Percentiles rank a stretch among this genome's conserved stretches.
phyloP scores from a whole-genome alignment of 2,329 filamentous ascomycete species.

The Pleurostoma richardsiae region DNA sequence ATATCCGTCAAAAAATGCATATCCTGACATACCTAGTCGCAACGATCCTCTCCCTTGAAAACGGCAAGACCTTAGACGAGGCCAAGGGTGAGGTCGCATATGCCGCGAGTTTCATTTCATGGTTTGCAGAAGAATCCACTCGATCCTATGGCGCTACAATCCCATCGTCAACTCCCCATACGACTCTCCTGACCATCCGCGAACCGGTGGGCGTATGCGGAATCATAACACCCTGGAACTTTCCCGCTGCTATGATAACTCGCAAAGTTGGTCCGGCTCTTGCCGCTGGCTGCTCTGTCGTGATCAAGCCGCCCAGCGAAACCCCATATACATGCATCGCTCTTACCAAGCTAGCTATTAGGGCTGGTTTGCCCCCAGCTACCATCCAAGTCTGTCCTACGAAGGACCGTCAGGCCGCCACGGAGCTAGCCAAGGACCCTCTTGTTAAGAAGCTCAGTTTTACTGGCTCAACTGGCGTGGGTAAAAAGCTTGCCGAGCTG shows the following conservation, averaged over 20 bases:
- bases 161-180: constrained; percentile 18
- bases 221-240: constrained; percentile 64
- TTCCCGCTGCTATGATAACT: constrained; percentile 46
- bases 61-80: constrained; percentile 60
- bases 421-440: constrained; percentile 3
- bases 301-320: constrained; percentile 66
- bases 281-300: constrained; percentile 66
- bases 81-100: constrained; percentile 56
- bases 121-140: constrained; percentile 58
- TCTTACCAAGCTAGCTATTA: constrained; percentile 56
- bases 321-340: constrained; percentile 66
- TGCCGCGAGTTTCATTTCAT: constrained; percentile 55
- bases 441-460: constrained; percentile 53
- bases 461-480: constrained; percentile 57
- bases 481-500: constrained; percentile 50
- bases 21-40: constrained; percentile 15
- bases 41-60: constrained; percentile 64
- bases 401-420: constrained; percentile 5
- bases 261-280: constrained; percentile 44
- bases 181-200: not conserved
- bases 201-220: constrained; percentile 65
- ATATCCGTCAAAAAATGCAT: not conserved
- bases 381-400: constrained; percentile 36
- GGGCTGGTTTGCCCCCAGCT: constrained; percentile 63
- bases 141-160: constrained; percentile 57